Base-by-base conservation (phyloP, 2,329 filamentous ascomycete species). In the Teratosphaeria pseudoeucalypti region DNA sequence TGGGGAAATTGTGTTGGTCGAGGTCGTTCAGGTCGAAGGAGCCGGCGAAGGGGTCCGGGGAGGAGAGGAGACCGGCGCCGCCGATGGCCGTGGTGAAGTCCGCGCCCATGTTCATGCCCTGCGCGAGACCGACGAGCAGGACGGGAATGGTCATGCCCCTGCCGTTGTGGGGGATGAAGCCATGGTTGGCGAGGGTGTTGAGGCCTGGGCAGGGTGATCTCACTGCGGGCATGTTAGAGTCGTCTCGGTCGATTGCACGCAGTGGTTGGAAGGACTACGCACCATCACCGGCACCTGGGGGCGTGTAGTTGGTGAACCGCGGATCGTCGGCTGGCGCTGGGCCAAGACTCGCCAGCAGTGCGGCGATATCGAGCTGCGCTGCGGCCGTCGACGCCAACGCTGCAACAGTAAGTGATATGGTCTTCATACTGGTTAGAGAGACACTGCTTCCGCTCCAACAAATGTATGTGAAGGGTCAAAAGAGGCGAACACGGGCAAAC, bases 1-100 rank as follows among this genome's bases (percentile, higher is more conserved):
- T 73, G 14, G 68, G 65, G 53, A 70, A 70, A 61, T 73, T 70
- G 62, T 75, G 68, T 47, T 66, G 60, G 52, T 67, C 64, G 2
- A 70, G 59, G 54, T 68, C 62, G 59, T 67, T 61, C 26, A 70
- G 61, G 52, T 67, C 63, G 62, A 70, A 70, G 6, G 59, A 19
- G 32, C 64, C 63, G 27, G 53, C 58, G 6, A 65, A 53, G 6
- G 61, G 58, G 43, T 66, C 52, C 0, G 64, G 61, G 14, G 65
- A 62, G 6, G 65, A 64, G 26, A 70, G 61, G 6, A 70, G 55
- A n/a, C 65, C 67, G 16, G 62, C 62, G 29, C 63, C 68, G n/a
- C 67, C 67, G 56, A 70, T 65, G 32, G 64, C 60, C 19, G 65
- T 60, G 6, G 67, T 63, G 63, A 70, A 69, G 58, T 70, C 67